Evolutionary conservation across 106 monocot genomes (phyloP).

Genomic region (Allium sativum): DNA sequence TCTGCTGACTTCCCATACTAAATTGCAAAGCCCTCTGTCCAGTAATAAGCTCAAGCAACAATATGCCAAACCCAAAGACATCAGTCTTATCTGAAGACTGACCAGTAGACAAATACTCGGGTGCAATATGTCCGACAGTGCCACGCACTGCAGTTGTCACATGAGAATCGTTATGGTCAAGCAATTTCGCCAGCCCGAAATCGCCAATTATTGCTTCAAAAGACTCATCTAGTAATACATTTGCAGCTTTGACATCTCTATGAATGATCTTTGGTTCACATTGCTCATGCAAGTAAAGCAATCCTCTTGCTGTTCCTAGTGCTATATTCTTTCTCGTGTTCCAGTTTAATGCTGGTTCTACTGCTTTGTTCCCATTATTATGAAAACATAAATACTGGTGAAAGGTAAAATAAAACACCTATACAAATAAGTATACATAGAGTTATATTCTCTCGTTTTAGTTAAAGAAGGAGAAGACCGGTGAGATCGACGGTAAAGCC

Average conservation of each 20-base stretch:
- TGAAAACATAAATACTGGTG: too few species aligned
- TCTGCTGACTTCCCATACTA: slow-evolving; percentile 20
- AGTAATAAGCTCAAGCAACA: slow-evolving; percentile 55
- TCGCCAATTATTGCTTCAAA: slow-evolving; percentile 85
- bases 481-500: too few species aligned
- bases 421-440: too few species aligned
- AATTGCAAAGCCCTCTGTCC: slow-evolving; percentile 45
- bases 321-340: slow-evolving; percentile 66
- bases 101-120: slow-evolving; percentile 67
- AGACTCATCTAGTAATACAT: slow-evolving; percentile 77
- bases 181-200: slow-evolving; percentile 89
- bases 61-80: slow-evolving; percentile 63
- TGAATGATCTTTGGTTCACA: slow-evolving; percentile 99
- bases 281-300: slow-evolving; percentile 94
- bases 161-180: slow-evolving; percentile 73
- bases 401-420: too few species aligned
- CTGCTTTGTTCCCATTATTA: slow-evolving; percentile 12
- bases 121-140: slow-evolving; percentile 76
- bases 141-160: slow-evolving; percentile 82
- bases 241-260: slow-evolving; percentile 94
- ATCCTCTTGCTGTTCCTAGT: slow-evolving; percentile 68
- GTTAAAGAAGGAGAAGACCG: too few species aligned
- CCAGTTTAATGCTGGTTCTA: slow-evolving; percentile 80
- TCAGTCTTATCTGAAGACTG: slow-evolving; percentile 78
- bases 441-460: too few species aligned